phyloP scores from a whole-genome alignment of 1,139 yeast species.

The Arxiozyma slooffiae region DNA sequence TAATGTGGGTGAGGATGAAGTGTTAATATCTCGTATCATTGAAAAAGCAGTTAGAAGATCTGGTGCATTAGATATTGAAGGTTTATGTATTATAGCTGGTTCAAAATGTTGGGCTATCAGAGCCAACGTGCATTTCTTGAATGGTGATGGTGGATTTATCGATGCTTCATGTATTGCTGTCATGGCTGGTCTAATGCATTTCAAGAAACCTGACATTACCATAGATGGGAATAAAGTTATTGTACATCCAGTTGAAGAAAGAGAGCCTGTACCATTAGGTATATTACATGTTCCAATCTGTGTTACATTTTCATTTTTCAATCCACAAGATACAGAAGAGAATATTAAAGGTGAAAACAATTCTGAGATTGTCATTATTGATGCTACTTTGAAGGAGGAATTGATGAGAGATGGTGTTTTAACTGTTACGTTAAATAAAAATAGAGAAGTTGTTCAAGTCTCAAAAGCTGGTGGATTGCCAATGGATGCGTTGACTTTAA shows the following conservation, averaged over 20 bases:
- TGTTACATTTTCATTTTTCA: slow-evolving; percentile 79
- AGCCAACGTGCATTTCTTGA: slow-evolving; percentile 80
- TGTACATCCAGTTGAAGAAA: slow-evolving; percentile 61
- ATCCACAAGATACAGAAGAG: slow-evolving; percentile 53
- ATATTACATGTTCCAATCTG: slow-evolving; percentile 85
- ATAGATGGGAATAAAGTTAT: slow-evolving; percentile 62
- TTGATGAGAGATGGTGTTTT: slow-evolving; percentile 64
- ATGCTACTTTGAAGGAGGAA: slow-evolving; percentile 74
- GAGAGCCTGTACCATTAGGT: slow-evolving; percentile 80
- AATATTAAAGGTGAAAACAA: slow-evolving; percentile 56
- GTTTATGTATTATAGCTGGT: slow-evolving; percentile 85
- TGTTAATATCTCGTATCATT: slow-evolving; percentile 65
- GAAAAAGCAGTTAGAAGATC: slow-evolving; percentile 89
- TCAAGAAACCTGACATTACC: slow-evolving; percentile 72
- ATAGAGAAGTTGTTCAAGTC: slow-evolving; percentile 82
- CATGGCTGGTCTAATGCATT: slow-evolving; percentile 75
- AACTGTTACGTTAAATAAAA: slow-evolving; percentile 79
- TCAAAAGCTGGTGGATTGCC: slow-evolving; percentile 87
- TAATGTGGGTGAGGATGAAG: slow-evolving; percentile 63
- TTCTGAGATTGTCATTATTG: slow-evolving; percentile 58
- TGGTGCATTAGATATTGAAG: slow-evolving; percentile 81
- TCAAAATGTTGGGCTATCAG: slow-evolving; percentile 81
- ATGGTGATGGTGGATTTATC: slow-evolving; percentile 85
- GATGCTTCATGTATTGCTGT: slow-evolving; percentile 90
- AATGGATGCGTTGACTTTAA: slow-evolving; percentile 59